These are phyloP conservation scores for Fusarium sp. DNA, from an alignment of 2,329 filamentous ascomycete species.

Conservation along the genomic window DNA sequence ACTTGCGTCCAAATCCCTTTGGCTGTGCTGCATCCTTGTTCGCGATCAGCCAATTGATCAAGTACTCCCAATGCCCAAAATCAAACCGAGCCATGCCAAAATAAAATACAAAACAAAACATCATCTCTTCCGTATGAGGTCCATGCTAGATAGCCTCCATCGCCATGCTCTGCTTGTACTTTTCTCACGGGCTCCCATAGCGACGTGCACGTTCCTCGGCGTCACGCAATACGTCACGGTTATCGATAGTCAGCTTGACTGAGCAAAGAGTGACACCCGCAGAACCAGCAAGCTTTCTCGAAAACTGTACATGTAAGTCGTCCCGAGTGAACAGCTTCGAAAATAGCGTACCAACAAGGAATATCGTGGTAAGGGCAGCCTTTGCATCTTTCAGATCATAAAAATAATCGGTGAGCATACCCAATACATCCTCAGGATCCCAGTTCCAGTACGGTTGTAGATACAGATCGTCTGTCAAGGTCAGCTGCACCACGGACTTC, in stretches of 20 bases:
- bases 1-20: background rate
- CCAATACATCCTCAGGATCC: rapidly evolving
- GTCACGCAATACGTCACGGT: rapidly evolving
- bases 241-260: background rate
- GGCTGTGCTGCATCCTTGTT: background rate
- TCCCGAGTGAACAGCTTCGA: rapidly evolving
- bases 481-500: background rate
- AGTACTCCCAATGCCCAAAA: background rate
- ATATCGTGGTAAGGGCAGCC: background rate
- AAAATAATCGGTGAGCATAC: rapidly evolving
- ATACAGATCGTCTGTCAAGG: background rate
- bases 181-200: background rate
- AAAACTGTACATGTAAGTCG: rapidly evolving
- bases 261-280: background rate
- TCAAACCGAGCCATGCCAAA: background rate
- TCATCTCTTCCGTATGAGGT: rapidly evolving
- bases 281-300: background rate
- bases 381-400: background rate
- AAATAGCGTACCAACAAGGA: background rate
- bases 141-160: background rate
- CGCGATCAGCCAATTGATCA: background rate
- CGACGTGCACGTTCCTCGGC: background rate
- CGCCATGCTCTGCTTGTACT: too few relatives aligned
- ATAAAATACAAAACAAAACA: rapidly evolving
- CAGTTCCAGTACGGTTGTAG: background rate